Conservation (phyloP, 1,284 basidiomycete genomes). For the Sphagnurus paluster region DNA sequence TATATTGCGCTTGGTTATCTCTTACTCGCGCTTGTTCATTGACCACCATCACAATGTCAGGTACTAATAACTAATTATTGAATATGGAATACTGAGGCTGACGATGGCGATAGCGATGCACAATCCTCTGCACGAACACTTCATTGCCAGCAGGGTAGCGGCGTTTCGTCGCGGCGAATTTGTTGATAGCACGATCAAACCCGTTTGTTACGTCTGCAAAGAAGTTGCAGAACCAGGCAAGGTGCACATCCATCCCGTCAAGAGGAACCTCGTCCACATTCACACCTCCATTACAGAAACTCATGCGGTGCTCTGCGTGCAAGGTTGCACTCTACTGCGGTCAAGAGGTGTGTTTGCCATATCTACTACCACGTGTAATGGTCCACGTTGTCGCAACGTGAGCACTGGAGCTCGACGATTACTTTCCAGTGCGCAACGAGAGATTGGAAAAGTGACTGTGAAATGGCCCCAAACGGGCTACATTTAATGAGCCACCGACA, state of each 20-base stretch:
- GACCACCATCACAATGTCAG: too few species aligned
- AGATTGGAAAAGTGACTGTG: conserved; percentile 5
- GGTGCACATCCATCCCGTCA: neutral
- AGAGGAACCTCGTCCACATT: neutral
- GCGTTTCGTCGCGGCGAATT: too few species aligned
- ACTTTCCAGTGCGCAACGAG: conserved; percentile 9
- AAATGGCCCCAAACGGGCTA: neutral
- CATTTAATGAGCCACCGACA: conserved; percentile 2
- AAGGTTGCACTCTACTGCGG: conserved; percentile 13
- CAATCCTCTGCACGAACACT: neutral
- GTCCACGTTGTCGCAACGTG: neutral
- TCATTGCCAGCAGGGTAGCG: neutral
- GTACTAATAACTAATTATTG: too few species aligned
- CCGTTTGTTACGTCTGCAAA: conserved; percentile 3
- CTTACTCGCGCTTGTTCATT: too few species aligned
- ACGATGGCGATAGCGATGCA: conserved; percentile 12
- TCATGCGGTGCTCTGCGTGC: conserved; percentile 6
- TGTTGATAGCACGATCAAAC: neutral
- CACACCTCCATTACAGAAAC: neutral
- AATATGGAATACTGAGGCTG: too few species aligned
- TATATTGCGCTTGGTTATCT: too few species aligned
- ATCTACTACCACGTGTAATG: neutral
- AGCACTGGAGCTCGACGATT: too few species aligned
- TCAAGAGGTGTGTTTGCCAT: conserved; percentile 2
- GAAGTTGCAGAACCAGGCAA: neutral